Conservation (phyloP, 2,329 filamentous ascomycete species). For the Ascochyta clinopodiicola region DNA sequence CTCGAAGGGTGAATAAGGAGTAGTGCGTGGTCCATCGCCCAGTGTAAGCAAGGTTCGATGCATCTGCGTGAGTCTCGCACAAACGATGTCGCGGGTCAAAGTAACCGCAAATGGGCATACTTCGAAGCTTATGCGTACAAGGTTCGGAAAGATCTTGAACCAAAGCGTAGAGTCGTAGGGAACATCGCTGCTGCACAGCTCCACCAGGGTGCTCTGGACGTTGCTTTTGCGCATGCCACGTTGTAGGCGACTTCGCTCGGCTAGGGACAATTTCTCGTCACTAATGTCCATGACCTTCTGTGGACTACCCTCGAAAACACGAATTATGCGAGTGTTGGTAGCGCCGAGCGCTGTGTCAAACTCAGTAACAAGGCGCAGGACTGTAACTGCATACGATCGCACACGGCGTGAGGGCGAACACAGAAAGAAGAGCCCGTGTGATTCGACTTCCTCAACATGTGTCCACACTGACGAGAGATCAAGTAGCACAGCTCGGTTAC, state of each 20-base stretch:
- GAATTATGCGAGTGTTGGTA: slow-evolving; percentile 80
- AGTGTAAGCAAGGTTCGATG: slow-evolving; percentile 81
- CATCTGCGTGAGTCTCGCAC: slow-evolving; percentile 90
- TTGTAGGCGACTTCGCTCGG: slow-evolving; percentile 89
- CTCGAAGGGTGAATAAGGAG: slow-evolving; percentile 65
- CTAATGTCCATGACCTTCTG: slow-evolving; percentile 89
- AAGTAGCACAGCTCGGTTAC: slow-evolving; percentile 76
- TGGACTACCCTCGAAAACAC: slow-evolving; percentile 89
- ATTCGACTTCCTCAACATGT: slow-evolving; percentile 95
- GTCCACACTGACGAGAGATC: slow-evolving; percentile 89
- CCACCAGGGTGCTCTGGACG: slow-evolving; percentile 83
- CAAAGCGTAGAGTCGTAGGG: slow-evolving; percentile 94
- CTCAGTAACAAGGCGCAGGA: slow-evolving; percentile 88
- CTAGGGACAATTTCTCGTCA: slow-evolving; percentile 87
- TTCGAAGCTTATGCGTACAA: slow-evolving; percentile 88
- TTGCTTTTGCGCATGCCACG: slow-evolving; percentile 86
- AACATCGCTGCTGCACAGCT: slow-evolving; percentile 93
- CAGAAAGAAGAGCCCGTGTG: slow-evolving; percentile 94
- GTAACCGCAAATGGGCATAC: slow-evolving; percentile 91
- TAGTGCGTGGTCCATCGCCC: slow-evolving; percentile 67
- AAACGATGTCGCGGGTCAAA: slow-evolving; percentile 88
- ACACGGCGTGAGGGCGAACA: slow-evolving; percentile 94
- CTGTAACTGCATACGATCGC: slow-evolving; percentile 87
- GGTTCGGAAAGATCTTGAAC: slow-evolving; percentile 97
- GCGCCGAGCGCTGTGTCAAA: slow-evolving; percentile 90